Conservation (phyloP, 345 rosid species). For the Aquilaria yunnanensis region DNA sequence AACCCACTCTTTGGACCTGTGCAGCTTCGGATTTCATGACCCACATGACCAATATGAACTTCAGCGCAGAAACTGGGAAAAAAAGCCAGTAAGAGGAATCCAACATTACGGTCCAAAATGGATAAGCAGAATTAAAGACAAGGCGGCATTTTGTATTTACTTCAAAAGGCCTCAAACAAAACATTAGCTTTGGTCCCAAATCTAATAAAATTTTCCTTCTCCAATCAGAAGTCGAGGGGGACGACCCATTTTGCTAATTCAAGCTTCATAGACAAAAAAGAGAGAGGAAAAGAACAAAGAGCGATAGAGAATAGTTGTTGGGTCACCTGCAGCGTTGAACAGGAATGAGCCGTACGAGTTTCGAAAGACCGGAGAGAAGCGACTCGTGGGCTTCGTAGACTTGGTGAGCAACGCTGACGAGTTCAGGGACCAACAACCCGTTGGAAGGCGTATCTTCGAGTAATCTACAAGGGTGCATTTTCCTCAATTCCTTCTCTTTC, state of each 20-base stretch:
- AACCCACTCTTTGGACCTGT: conserved; percentile 61
- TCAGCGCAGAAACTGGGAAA: conserved; percentile 55
- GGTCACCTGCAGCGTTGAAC: conserved; percentile 68
- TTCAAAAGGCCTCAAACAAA: no score
- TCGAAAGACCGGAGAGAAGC: conserved; percentile 46
- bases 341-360: conserved; percentile 38
- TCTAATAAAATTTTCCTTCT: no score
- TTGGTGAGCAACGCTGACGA: conserved; percentile 51
- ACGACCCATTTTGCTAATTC: no score
- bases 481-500: conserved; percentile 56
- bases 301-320: not conserved
- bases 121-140: no score
- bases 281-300: no score
- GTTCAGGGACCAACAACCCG: conserved; percentile 72
- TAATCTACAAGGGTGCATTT: conserved; percentile 59
- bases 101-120: no score
- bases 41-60: conserved; percentile 60
- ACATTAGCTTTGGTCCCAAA: no score
- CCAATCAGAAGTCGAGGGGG: no score
- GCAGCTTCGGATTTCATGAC: conserved; percentile 79
- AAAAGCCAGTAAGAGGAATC: no score
- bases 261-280: no score
- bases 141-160: no score
- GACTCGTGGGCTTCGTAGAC: conserved; percentile 50
- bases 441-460: conserved; percentile 71